These are phyloP conservation scores for Zizania latifolia DNA, from an alignment of 176 grass and related monocot genomes.

Conservation along the genomic window DNA sequence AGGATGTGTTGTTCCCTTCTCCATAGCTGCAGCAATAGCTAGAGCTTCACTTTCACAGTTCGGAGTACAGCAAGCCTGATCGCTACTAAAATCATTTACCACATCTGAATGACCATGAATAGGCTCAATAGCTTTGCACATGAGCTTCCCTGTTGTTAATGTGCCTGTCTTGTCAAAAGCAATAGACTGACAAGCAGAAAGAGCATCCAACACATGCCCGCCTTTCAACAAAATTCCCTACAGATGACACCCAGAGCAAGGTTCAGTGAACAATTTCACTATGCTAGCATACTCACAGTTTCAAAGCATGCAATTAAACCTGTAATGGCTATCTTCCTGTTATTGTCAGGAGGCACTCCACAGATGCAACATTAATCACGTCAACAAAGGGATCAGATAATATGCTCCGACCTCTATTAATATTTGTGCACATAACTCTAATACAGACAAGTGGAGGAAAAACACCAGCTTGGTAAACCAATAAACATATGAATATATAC, in stretches of 20 bases:
- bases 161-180: slow-evolving; percentile 99
- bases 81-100: slow-evolving; percentile 27
- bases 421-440: background rate
- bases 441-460: background rate
- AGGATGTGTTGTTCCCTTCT: slow-evolving; percentile 96
- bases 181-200: slow-evolving; percentile 80
- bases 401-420: background rate
- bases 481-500: background rate
- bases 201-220: slow-evolving; percentile 94
- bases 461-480: background rate
- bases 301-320: background rate
- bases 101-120: slow-evolving; percentile 77
- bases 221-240: slow-evolving; percentile 98
- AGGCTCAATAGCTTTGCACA: slow-evolving; percentile 91
- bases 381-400: background rate
- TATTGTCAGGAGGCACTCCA: background rate
- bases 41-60: slow-evolving; percentile 98
- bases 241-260: slow-evolving; percentile 28
- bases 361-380: background rate
- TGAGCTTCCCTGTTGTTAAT: slow-evolving; percentile 92
- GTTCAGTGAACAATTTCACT: slow-evolving; percentile 4
- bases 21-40: slow-evolving; percentile 96
- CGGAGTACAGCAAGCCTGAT: slow-evolving; percentile 65
- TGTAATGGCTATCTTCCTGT: background rate
- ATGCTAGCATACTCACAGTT: background rate